phyloP scores from a whole-genome alignment of 352 stramenopile species.

The Peronospora destructor region DNA sequence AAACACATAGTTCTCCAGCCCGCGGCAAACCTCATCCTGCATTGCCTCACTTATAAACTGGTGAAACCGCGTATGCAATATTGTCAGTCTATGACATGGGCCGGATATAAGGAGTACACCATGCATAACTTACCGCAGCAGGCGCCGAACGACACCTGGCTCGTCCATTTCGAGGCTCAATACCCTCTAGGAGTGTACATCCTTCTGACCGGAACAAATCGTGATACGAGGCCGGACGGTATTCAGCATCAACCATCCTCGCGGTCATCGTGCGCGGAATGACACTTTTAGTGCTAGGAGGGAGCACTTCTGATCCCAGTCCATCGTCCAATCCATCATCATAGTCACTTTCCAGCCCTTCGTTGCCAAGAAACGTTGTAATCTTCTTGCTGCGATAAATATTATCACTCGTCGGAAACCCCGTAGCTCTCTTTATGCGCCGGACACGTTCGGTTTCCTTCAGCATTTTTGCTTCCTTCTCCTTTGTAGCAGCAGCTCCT shows the following conservation, averaged over 20 bases:
- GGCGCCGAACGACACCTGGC: conserved; percentile 6
- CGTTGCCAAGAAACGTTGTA: conserved; percentile 15
- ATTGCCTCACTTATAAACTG: conserved; percentile 22
- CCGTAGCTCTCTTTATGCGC: conserved; percentile 29
- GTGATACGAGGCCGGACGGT: conserved; percentile 35
- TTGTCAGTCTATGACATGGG: conserved; percentile 7
- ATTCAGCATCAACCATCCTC: conserved; percentile 21
- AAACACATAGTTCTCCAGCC: conserved; percentile 41
- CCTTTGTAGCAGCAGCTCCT: conserved; percentile 16
- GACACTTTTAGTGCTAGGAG: conserved; percentile 18
- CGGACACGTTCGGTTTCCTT: conserved; percentile 28
- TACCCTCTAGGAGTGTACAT: conserved; percentile 42
- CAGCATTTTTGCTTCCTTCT: conserved; percentile 15
- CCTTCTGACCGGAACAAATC: conserved; percentile 30
- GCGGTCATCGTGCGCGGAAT: conserved; percentile 22
- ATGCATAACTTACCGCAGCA: conserved; percentile 22
- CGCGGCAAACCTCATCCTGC: conserved; percentile 28
- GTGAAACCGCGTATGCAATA: not conserved
- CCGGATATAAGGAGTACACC: not conserved
- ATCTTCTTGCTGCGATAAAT: conserved; percentile 39
- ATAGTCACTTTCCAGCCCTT: conserved; percentile 19
- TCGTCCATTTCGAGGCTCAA: conserved; percentile 29
- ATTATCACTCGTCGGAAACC: conserved; percentile 38
- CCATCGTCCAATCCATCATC: conserved; percentile 27
- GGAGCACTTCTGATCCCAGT: conserved; percentile 13